Base-by-base conservation (phyloP, 1,139 yeast species). In the Pichia sp. region DNA sequence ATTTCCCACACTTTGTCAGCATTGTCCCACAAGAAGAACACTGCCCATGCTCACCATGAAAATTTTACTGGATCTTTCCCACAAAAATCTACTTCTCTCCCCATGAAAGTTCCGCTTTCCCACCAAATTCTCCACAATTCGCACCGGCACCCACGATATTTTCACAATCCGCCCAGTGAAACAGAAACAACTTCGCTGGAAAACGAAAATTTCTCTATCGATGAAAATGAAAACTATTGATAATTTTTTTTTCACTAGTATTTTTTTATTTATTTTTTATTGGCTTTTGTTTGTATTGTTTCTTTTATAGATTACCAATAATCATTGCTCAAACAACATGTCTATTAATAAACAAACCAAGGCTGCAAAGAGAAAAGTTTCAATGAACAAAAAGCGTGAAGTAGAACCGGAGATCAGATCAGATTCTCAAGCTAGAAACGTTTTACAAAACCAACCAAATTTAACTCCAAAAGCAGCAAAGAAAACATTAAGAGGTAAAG, bases 391-490 rank as follows among this genome's bases (percentile, higher is more conserved):
- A 46, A 74, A 74, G 39, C 75, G 88, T 55, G 68, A 72, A 13
- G 77, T 82, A 7, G 81, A 78, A 50, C 78, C 88, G 2, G 92
- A 85, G 56, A 85, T 85, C 24, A 72, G 72, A 53, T 66, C 77
- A 26, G 89, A 85, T 60, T 71, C 79, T 0, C 71, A 68, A 16
- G 90, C 92, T 11, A 73, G 85, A 59, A 85, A 85, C 61, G 72
- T 78, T 53, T 66, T 85, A 49, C 79, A 75, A 38, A 68, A 70
- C 56, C 79, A 76, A 56, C 85, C 89, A n/a, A 79, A 80, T 46
- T 67, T 76, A 50, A 79, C 85, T 8, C 83, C 82, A 41, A 82
- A 79, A 63, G 73, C 85, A 2, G 72, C 67, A 41, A 74, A 73
- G 35, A 53, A 42, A 39, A n/a, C 26, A 8, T 74, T 76, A 39